Conservation (phyloP, 2,329 filamentous ascomycete genomes). For the Pleomassaria siparia region DNA sequence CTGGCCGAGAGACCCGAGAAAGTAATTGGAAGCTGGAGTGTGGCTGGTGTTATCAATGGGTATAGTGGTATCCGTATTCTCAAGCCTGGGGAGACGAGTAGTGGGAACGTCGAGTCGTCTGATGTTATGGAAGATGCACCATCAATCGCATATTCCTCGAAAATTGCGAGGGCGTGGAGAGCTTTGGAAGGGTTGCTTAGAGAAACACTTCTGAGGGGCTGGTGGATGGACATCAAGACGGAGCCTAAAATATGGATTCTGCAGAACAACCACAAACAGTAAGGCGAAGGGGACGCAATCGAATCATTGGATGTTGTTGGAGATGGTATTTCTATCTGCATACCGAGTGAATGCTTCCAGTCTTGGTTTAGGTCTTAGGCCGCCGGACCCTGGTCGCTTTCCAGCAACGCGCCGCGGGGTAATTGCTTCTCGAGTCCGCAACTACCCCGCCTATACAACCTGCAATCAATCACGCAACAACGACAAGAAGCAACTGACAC, state of each 20-base stretch:
- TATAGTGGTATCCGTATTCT: constrained; percentile 55
- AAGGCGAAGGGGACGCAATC: neutral
- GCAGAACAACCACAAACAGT: constrained; percentile 25
- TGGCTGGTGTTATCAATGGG: constrained; percentile 52
- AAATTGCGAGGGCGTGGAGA: constrained; percentile 25
- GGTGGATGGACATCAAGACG: constrained; percentile 59
- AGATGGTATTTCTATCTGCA: neutral
- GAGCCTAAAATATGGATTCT: constrained; percentile 57
- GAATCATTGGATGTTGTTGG: neutral
- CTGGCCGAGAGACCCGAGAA: constrained; percentile 55
- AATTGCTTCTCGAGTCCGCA: neutral
- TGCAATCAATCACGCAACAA: neutral
- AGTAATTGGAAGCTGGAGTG: constrained; percentile 55
- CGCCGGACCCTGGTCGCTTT: too few species aligned
- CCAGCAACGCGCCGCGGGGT: too few species aligned
- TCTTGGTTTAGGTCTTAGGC: neutral
- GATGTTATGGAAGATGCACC: constrained; percentile 16
- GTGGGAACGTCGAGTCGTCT: constrained; percentile 10
- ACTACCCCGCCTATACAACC: neutral
- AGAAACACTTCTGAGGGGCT: constrained; percentile 47
- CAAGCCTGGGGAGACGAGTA: constrained; percentile 43
- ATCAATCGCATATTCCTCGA: constrained; percentile 16
- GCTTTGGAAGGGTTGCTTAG: constrained; percentile 38
- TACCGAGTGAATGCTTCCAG: neutral
- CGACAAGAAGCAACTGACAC: neutral